Conservation (phyloP, 176 grass and related monocot genomes). For the Panicum miliaceum region DNA sequence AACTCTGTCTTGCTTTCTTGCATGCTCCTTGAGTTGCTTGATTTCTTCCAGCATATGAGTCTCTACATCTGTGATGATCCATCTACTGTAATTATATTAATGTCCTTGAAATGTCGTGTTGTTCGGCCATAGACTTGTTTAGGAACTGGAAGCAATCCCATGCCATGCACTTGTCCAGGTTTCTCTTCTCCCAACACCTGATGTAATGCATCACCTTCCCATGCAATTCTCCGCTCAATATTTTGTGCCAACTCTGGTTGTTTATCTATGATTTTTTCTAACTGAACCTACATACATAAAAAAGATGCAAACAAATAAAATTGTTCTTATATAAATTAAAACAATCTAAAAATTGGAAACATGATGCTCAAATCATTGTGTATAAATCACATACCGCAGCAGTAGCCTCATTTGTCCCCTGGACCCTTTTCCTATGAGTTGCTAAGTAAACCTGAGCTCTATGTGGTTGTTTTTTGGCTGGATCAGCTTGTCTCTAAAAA, state of each 20-base stretch:
- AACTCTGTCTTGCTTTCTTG: neutral
- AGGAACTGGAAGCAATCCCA: conserved; percentile 30
- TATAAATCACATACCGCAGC: neutral
- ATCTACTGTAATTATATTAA: neutral
- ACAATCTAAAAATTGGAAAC: no score
- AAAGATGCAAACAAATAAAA: neutral
- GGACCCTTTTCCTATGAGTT: conserved; percentile 23
- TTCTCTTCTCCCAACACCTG: conserved; percentile 37
- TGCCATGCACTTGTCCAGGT: neutral
- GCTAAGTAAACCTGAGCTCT: conserved; percentile 32
- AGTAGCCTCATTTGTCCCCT: conserved; percentile 12
- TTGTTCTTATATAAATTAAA: no score
- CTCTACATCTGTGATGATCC: neutral
- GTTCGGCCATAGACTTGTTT: conserved; percentile 11
- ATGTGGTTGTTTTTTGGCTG: conserved; percentile 29
- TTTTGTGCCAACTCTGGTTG: conserved; percentile 11
- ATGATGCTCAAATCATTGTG: no score
- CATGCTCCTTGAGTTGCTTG: neutral
- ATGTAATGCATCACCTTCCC: conserved; percentile 39
- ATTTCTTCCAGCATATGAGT: conserved; percentile 1
- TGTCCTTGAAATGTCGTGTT: neutral
- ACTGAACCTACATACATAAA: neutral
- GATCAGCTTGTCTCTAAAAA: conserved; percentile 34
- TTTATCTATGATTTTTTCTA: conserved; percentile 10
- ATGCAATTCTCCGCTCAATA: conserved; percentile 19